Evolutionary conservation across 345 rosid species (phyloP), one percentile per base, ranked within the genome.

Genomic region (Sonneratia alba): DNA sequence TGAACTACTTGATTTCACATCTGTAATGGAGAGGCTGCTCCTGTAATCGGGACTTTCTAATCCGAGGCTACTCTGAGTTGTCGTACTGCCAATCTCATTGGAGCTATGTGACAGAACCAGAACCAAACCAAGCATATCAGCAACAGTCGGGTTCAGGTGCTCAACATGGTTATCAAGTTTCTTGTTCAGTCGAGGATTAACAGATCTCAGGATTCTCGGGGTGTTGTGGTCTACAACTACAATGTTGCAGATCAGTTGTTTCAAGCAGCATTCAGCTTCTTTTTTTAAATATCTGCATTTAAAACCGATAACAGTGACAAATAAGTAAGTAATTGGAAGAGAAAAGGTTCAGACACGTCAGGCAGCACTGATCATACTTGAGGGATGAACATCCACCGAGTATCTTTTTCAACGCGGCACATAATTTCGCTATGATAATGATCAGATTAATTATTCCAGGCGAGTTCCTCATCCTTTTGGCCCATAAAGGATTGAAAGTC

Each of bases 181-280:
- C 62, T 67, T 78, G 53, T 27, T 22, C 4, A 73, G 18, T n/a
- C 32, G 43, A 47, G 73, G 73, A 64, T 74, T 71, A 36, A 69
- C 81, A 2, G 83, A 78, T 76, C 75, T 78, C 64, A 83, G 74
- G 48, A 78, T 62, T 72, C 59, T 80, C 16, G 83, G 81, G 51
- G 64, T 72, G 27, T 78, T 66, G 21, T 80, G 81, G 67, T 83
- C 83, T 18, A 83, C 71, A 36, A 83, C 69, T 43, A 80, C 83
- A 11, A 80, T 57, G 70, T 80, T 83, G 71, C 83, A 83, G 38
- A 61, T 73, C 77, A 83, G 38, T 66, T 78, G 78, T 40, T 78
- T 78, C 63, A 78, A 43, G 78, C 86, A 80, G 71, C 32, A 47
- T 40, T 78, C 80, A 7, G 75, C 73, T 74, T 83, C 86, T 66